Conservation (phyloP, 129 eudicot species). For the Centella asiatica region DNA sequence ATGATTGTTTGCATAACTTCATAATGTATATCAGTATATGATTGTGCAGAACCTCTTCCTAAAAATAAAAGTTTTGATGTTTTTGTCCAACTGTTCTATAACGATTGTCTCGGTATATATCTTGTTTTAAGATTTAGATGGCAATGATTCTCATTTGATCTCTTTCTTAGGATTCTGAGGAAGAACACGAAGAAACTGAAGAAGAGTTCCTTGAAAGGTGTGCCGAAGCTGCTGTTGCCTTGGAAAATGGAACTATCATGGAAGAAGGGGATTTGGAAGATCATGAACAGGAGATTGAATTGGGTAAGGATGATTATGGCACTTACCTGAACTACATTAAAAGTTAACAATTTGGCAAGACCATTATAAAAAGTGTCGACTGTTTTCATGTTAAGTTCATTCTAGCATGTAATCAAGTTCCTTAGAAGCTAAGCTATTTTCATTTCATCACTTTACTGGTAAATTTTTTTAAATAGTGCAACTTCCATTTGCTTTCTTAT, state of each 20-base stretch:
- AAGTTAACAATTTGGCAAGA: no score
- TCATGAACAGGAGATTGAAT: constrained; percentile 56
- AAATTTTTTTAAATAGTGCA: neutral
- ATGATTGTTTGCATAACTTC: neutral
- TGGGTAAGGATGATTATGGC: constrained; percentile 37
- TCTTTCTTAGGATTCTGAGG: constrained; percentile 36
- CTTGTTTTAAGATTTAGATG: neutral
- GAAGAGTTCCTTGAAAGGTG: constrained; percentile 70
- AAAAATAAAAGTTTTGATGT: neutral
- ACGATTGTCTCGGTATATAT: neutral
- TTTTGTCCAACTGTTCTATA: neutral
- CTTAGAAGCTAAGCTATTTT: no score
- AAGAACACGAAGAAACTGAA: constrained; percentile 68
- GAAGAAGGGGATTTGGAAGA: constrained; percentile 65
- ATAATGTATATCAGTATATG: neutral
- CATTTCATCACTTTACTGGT: neutral
- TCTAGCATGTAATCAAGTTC: no score
- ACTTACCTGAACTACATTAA: no score
- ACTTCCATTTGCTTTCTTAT: neutral
- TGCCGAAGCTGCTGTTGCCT: constrained; percentile 57
- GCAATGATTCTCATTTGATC: neutral
- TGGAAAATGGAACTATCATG: constrained; percentile 52
- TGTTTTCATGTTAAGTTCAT: no score
- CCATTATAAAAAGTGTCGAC: no score
- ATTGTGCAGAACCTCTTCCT: constrained; percentile 3